Evolutionary conservation across 331 rosid genomes (phyloP), one percentile per base, ranked within the genome.

Genomic region (Phaseolus coccineus): DNA sequence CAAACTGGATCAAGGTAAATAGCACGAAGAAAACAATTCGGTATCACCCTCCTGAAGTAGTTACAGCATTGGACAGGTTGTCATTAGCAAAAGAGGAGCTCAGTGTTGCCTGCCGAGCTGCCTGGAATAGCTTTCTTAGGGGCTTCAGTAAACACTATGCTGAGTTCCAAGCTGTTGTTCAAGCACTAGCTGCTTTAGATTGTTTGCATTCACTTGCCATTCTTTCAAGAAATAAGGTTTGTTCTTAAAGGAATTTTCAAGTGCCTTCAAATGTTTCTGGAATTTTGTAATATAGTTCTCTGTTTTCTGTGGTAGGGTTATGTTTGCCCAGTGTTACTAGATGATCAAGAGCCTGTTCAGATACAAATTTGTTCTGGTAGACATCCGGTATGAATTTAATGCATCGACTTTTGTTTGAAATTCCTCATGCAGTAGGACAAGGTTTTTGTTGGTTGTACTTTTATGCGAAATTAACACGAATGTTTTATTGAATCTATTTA

Each of bases 31-130:
- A 91, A 90, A 89, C 91, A 76, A 77, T 87, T 64, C 92, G 98
- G 68, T 93, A 95, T 87, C 99, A 93, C 83, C 96, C 99, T 86
- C 97, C 97, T 76, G 98, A 93, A 78, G 95, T 93, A 37, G 77
- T 95, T 79, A 69, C 88, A 39, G 96, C 96, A 30, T 83, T 91
- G 73, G 96, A 95, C 70, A 80, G 86, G 83, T 84, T 93, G 31
- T 85, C 96, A 6, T 84, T 93, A 65, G 93, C 89, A 65, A 93
- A 87, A 61, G 99, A 95, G 83, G 88, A 90, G 90, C 98, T 93
- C 77, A 82, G 58, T 51, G 33, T 88, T 73, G 87, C 87, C 70
- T 90, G 93, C 77, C 93, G 86, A 64, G 90, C 90, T 71, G 96
- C 99, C 62, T 93, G 99, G 98, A 84, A 89, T 85, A 87, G 88